Percentiles rank a stretch among this genome's conserved stretches.
These are phyloP conservation scores for Rosa multiflora DNA, from an alignment of 306 rosid species.

Conservation along the genomic window DNA sequence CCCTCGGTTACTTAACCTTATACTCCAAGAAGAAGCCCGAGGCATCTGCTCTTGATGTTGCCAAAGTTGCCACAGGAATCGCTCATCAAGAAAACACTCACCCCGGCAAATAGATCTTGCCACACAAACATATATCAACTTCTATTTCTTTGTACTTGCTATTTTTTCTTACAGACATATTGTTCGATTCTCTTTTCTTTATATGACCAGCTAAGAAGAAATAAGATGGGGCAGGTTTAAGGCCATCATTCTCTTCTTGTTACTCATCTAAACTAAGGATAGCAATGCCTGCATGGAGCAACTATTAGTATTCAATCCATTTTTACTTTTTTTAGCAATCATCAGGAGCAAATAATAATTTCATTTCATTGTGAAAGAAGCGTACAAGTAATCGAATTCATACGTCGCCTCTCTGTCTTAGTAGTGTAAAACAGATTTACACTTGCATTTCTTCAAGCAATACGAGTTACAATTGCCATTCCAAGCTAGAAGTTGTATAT, in stretches of 20 bases:
- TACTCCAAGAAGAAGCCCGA: constrained; percentile 69
- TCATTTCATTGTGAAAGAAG: background rate
- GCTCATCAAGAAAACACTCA: constrained; percentile 20
- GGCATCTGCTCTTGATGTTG: constrained; percentile 65
- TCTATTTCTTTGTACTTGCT: background rate
- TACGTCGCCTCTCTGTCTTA: background rate
- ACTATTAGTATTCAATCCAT: background rate
- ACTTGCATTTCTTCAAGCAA: constrained; percentile 26
- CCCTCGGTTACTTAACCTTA: constrained; percentile 48
- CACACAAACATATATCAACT: background rate
- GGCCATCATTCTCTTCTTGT: background rate
- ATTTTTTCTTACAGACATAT: background rate
- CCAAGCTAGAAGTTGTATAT: constrained; percentile 18
- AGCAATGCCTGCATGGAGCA: background rate
- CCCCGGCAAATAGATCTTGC: constrained; percentile 17
- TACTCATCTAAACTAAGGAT: background rate
- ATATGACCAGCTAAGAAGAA: background rate
- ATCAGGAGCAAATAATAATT: background rate
- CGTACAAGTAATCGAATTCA: background rate
- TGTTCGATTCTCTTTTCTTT: background rate
- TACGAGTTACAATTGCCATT: constrained; percentile 25
- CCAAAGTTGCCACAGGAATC: constrained; percentile 39
- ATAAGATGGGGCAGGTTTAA: constrained; percentile 3
- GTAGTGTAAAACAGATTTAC: background rate
- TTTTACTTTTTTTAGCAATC: background rate